Percentiles rank a stretch among this genome's conserved stretches.
phyloP scores from a whole-genome alignment of 495 filamentous ascomycete genomes.

The Daldinia decipiens region DNA sequence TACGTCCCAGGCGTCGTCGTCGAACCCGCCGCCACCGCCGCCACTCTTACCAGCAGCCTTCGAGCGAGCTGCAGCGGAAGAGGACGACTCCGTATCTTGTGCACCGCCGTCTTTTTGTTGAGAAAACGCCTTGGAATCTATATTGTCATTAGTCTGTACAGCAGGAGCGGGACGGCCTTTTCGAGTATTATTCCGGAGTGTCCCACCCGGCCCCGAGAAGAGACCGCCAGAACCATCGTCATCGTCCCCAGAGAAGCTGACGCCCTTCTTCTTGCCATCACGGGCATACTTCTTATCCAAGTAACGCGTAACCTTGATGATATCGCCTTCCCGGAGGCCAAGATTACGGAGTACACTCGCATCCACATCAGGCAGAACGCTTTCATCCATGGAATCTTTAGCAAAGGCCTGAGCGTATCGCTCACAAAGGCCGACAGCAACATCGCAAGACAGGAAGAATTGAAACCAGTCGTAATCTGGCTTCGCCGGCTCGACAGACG shows the following conservation, averaged over 20 bases:
- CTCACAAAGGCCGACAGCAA: constrained; percentile 90
- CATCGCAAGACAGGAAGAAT: constrained; percentile 93
- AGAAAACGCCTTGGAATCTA: constrained; percentile 87
- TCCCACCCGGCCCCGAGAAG: constrained; percentile 90
- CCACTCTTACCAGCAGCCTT: constrained; percentile 61
- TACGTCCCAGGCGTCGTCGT: constrained; percentile 97
- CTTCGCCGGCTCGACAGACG: constrained; percentile 67
- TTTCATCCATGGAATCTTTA: constrained; percentile 95
- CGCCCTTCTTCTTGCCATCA: constrained; percentile 68
- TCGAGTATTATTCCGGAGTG: constrained; percentile 91
- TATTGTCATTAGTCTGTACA: constrained; percentile 82
- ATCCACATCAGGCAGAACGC: constrained; percentile 85
- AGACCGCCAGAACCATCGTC: constrained; percentile 62
- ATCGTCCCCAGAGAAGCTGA: constrained; percentile 67
- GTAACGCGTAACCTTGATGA: constrained; percentile 90
- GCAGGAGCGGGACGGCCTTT: constrained; percentile 89
- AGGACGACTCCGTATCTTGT: constrained; percentile 61
- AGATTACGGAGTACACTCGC: constrained; percentile 82
- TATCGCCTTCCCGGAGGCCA: constrained; percentile 94
- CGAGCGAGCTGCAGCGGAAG: constrained; percentile 51
- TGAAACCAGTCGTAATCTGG: constrained; percentile 97
- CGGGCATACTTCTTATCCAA: constrained; percentile 85
- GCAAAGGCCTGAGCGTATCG: constrained; percentile 89
- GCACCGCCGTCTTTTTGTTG: constrained; percentile 59
- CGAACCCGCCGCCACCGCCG: constrained; percentile 77